phyloP scores from a whole-genome alignment of 1,284 basidiomycete species.

The Naganishia liquefaciens region DNA sequence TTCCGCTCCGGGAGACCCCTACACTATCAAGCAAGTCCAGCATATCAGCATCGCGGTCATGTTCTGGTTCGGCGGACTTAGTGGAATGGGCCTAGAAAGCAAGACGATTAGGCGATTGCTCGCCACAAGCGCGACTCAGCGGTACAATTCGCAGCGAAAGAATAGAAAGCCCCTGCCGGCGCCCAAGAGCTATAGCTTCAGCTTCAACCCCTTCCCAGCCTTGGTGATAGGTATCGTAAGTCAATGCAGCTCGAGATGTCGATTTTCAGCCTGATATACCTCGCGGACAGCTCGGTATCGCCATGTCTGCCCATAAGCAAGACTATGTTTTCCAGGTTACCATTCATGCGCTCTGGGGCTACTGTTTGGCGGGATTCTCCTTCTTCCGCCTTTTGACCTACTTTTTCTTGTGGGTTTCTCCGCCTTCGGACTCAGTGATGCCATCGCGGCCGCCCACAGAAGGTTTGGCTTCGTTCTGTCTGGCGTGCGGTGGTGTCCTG shows the following conservation, averaged over 20 bases:
- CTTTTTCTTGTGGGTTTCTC: conserved; percentile 85
- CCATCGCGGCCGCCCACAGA: conserved; percentile 95
- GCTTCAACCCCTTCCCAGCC: conserved; percentile 93
- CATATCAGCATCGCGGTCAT: conserved; percentile 84
- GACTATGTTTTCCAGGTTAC: conserved; percentile 72
- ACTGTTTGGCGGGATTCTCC: conserved; percentile 75
- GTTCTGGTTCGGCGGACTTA: conserved; percentile 91
- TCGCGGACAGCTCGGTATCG: conserved; percentile 70
- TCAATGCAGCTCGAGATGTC: neutral
- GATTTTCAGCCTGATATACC: neutral
- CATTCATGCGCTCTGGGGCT: conserved; percentile 89
- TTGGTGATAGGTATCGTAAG: conserved; percentile 77
- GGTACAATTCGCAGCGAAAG: conserved; percentile 34
- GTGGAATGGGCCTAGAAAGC: conserved; percentile 89
- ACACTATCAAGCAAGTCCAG: conserved; percentile 88
- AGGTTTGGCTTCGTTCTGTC: conserved; percentile 80
- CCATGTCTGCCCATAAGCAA: conserved; percentile 94
- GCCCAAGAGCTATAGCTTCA: conserved; percentile 71
- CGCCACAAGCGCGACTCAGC: conserved; percentile 42
- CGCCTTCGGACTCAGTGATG: conserved; percentile 63
- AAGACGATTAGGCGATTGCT: conserved; percentile 62
- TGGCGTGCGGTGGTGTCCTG: conserved; percentile 78
- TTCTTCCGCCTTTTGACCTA: conserved; percentile 67
- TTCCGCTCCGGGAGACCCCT: conserved; percentile 75
- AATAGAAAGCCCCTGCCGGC: conserved; percentile 55